phyloP scores from a whole-genome alignment of 1,139 yeast species.

The Lodderomyces jiufengensis region DNA sequence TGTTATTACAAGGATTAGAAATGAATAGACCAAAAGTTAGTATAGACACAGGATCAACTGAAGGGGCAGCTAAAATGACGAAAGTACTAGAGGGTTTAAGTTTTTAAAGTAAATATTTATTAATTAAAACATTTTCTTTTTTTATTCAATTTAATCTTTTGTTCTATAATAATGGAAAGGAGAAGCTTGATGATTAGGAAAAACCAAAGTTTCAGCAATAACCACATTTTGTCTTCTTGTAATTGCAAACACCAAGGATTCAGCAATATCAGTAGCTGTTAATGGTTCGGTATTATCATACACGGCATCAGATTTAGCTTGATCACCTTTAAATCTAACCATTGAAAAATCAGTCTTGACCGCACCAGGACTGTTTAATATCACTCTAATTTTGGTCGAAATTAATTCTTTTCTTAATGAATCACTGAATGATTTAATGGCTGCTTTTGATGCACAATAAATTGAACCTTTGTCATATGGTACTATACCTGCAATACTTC shows the following conservation, averaged over 20 bases:
- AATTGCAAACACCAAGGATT: conserved; percentile 45
- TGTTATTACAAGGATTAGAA: conserved; percentile 80
- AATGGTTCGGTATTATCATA: conserved; percentile 47
- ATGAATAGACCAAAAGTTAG: conserved; percentile 61
- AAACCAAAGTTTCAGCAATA: conserved; percentile 47
- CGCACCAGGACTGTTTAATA: conserved; percentile 51
- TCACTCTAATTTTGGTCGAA: conserved; percentile 43
- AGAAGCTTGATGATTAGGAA: conserved; percentile 54
- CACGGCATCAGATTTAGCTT: conserved; percentile 38
- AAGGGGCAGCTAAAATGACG: conserved; percentile 68
- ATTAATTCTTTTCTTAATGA: conserved; percentile 47
- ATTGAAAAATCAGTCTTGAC: conserved; percentile 50
- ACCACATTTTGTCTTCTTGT: conserved; percentile 49
- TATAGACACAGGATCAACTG: conserved; percentile 49
- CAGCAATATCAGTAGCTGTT: conserved; percentile 48
- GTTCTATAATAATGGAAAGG: conserved; percentile 32
- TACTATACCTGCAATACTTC: conserved; percentile 51
- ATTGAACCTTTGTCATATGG: conserved; percentile 50
- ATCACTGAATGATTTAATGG: conserved; percentile 44
- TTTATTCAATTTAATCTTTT: neutral
- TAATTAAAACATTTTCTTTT: neutral
- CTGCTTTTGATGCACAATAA: conserved; percentile 51
- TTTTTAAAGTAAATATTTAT: conserved; percentile 33
- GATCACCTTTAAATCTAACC: conserved; percentile 45
- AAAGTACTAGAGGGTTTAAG: conserved; percentile 63